These are phyloP conservation scores for Trametes villosa DNA, from an alignment of 768 basidiomycete species.

Conservation along the genomic window DNA sequence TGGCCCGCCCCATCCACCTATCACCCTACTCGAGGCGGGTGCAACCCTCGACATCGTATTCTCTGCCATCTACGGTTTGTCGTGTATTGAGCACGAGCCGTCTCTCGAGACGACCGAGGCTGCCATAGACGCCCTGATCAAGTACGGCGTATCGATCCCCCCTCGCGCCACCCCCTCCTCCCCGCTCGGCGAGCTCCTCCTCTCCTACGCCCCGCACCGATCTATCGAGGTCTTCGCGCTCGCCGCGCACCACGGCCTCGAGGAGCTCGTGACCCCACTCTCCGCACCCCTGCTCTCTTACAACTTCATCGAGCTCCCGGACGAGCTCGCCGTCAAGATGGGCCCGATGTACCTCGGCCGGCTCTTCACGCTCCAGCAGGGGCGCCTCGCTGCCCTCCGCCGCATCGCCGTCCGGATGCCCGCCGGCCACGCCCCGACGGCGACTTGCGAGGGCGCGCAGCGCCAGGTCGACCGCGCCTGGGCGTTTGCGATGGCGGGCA, in stretches of 20 bases:
- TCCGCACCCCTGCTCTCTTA: slow-evolving; percentile 45
- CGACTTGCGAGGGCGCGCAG: slow-evolving; percentile 20
- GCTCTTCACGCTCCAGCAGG: slow-evolving; percentile 44
- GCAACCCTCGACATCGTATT: slow-evolving; percentile 40
- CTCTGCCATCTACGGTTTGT: slow-evolving; percentile 38
- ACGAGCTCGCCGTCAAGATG: slow-evolving; percentile 43
- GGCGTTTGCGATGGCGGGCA: slow-evolving; percentile 34
- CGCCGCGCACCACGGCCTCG: slow-evolving; percentile 40
- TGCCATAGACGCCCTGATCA: slow-evolving; percentile 31
- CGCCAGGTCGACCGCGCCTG: slow-evolving; percentile 35
- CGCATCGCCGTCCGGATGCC: slow-evolving; percentile 34
- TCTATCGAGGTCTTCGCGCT: slow-evolving; percentile 49
- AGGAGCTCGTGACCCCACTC: slow-evolving; percentile 43
- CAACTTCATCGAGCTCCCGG: slow-evolving; percentile 40
- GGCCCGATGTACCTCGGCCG: slow-evolving; percentile 48
- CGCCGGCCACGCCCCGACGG: slow-evolving; percentile 27
- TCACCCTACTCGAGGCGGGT: background rate
- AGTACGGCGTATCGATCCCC: slow-evolving; percentile 33
- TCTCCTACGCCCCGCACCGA: slow-evolving; percentile 39
- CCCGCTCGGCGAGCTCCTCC: slow-evolving; percentile 39
- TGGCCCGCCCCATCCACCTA: slow-evolving; percentile 8
- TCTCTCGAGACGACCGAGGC: slow-evolving; percentile 31
- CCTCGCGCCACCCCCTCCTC: slow-evolving; percentile 30
- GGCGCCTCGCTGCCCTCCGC: slow-evolving; percentile 41
- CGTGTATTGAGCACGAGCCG: slow-evolving; percentile 34